phyloP scores from a whole-genome alignment of 2,329 filamentous ascomycete genomes.

The Ceratocystis variospora region DNA sequence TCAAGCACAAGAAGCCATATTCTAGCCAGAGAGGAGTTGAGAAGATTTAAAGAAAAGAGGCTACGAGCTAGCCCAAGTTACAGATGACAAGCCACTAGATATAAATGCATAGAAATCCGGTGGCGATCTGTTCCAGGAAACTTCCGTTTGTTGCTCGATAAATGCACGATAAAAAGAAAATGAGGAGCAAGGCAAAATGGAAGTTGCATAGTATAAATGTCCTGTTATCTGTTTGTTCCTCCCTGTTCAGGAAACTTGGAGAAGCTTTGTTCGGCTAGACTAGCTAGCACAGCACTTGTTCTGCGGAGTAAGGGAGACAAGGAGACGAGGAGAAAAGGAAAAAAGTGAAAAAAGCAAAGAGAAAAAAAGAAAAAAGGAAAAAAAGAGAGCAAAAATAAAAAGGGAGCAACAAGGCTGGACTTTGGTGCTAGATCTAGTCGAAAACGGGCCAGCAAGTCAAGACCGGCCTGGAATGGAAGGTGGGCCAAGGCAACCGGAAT shows the following conservation, averaged over 20 bases:
- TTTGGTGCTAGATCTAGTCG: neutral
- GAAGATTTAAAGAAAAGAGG: neutral
- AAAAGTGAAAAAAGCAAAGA: neutral
- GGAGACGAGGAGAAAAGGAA: neutral
- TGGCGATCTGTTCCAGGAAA: neutral
- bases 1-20: neutral
- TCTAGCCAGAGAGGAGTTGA: neutral
- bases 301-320: neutral
- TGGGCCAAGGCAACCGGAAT: neutral
- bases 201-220: neutral
- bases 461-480: neutral
- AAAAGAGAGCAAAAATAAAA: neutral
- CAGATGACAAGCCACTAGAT: neutral
- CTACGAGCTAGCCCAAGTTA: neutral
- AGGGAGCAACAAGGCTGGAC: constrained; percentile 1
- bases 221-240: neutral
- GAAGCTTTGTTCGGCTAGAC: neutral
- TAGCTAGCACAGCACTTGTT: neutral
- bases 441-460: neutral
- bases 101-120: neutral
- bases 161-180: neutral
- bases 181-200: neutral
- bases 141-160: neutral
- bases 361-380: neutral
- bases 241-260: constrained; percentile 8